These are phyloP conservation scores for Penicillium sclerotigenum DNA, from an alignment of 2,329 filamentous ascomycete species.

Conservation along the genomic window DNA sequence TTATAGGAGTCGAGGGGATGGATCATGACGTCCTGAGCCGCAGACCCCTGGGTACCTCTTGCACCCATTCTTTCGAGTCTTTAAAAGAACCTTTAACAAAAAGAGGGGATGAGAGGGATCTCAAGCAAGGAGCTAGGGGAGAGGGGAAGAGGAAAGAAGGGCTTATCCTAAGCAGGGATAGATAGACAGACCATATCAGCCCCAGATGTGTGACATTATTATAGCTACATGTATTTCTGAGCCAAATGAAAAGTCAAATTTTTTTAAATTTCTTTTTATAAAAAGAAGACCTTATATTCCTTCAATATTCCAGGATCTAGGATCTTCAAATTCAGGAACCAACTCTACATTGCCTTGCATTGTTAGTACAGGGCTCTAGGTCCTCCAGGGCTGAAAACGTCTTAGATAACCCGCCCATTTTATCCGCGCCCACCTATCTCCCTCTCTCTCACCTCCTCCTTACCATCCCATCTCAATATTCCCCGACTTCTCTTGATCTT, in stretches of 20 bases:
- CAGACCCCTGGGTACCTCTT: conserved; percentile 1
- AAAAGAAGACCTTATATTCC: not conserved
- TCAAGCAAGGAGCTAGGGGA: conserved; percentile 21
- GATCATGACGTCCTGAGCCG: conserved; percentile 19
- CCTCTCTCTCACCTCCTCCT: conserved; percentile 3
- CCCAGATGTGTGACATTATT: not conserved
- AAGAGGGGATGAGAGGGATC: conserved; percentile 8
- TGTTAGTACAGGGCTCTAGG: not conserved
- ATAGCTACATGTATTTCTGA: not conserved
- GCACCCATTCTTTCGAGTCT: conserved; percentile 13
- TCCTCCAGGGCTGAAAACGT: conserved; percentile 25
- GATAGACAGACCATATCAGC: not conserved
- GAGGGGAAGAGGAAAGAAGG: conserved; percentile 8
- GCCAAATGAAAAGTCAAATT: not conserved
- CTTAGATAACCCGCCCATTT: conserved; percentile 23
- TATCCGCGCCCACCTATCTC: conserved; percentile 18
- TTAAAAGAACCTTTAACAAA: not conserved
- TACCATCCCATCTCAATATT: conserved; percentile 1
- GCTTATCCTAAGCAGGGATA: conserved; percentile 19
- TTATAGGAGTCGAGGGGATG: conserved; percentile 28
- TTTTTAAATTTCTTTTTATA: too few relatives aligned
- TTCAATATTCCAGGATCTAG: not conserved
- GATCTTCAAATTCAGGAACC: not conserved
- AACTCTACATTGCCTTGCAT: conserved; percentile 6
- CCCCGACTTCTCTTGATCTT: not conserved